Conservation (phyloP, 768 basidiomycete genomes). For the Agaricus subrufescens region DNA sequence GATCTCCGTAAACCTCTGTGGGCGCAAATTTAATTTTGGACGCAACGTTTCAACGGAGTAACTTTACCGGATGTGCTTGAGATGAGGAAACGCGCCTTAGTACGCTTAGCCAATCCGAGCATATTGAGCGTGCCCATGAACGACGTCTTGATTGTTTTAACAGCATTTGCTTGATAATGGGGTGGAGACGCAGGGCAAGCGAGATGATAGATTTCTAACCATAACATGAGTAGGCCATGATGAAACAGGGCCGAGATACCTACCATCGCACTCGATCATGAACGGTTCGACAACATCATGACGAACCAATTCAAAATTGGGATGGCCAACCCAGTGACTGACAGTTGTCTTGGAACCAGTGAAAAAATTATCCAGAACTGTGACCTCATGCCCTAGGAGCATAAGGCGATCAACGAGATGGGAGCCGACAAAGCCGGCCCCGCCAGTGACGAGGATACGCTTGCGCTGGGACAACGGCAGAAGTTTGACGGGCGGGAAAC, state of each 20-base stretch:
- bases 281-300: conserved; percentile 98
- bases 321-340: conserved; percentile 94
- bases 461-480: conserved; percentile 75
- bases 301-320: conserved; percentile 97
- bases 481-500: conserved; percentile 90
- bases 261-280: conserved; percentile 98
- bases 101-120: conserved; percentile 96
- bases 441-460: conserved; percentile 92
- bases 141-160: conserved; percentile 98
- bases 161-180: conserved; percentile 96
- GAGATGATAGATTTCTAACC: conserved; percentile 91
- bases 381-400: conserved; percentile 96
- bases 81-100: conserved; percentile 95
- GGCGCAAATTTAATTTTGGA: neutral
- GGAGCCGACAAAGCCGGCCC: conserved; percentile 98
- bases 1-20: conserved; percentile 95
- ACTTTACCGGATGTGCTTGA: conserved; percentile 85
- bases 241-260: conserved; percentile 24
- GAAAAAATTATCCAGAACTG: conserved; percentile 98
- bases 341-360: conserved; percentile 98
- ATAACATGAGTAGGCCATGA: conserved; percentile 8
- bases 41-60: neutral
- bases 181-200: conserved; percentile 97
- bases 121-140: conserved; percentile 99
- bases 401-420: conserved; percentile 97